Percentiles rank a stretch among this genome's conserved stretches.
These are phyloP conservation scores for Stemphylium beticola DNA, from an alignment of 2,329 filamentous ascomycete genomes.

Conservation along the genomic window DNA sequence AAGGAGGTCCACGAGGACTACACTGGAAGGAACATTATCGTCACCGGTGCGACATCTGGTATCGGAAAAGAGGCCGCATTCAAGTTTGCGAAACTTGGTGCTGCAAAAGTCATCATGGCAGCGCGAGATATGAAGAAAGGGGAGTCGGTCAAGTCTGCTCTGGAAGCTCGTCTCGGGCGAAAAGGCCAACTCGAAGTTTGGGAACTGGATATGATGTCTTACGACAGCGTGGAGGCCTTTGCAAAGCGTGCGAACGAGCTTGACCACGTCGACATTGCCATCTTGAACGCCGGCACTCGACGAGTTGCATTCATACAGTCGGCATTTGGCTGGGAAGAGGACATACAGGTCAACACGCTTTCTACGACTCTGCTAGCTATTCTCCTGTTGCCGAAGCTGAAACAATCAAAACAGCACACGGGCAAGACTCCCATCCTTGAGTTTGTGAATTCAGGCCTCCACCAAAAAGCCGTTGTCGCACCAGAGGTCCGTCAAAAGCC, in stretches of 20 bases:
- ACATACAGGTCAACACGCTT: conserved; percentile 64
- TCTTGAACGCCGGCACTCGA: conserved; percentile 51
- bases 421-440: conserved; percentile 39
- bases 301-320: conserved; percentile 31
- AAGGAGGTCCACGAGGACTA: conserved; percentile 42
- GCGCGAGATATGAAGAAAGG: conserved; percentile 47
- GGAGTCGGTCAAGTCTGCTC: conserved; percentile 37
- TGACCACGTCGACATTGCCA: conserved; percentile 45
- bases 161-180: conserved; percentile 35
- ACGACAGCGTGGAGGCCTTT: conserved; percentile 43
- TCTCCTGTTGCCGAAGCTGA: conserved; percentile 54
- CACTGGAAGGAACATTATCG: conserved; percentile 51
- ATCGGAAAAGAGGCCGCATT: conserved; percentile 47
- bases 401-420: conserved; percentile 29
- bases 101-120: conserved; percentile 48
- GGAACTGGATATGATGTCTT: conserved; percentile 47
- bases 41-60: conserved; percentile 53
- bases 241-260: conserved; percentile 36
- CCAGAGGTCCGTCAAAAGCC: conserved; percentile 25
- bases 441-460: conserved; percentile 43
- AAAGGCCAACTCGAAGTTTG: conserved; percentile 44
- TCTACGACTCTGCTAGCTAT: conserved; percentile 62
- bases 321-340: conserved; percentile 50
- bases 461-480: conserved; percentile 33
- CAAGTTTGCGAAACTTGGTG: conserved; percentile 47